A percentile compares a stretch with the other conserved stretches of the same genome.
phyloP scores from a whole-genome alignment of 768 basidiomycete genomes.

The Russula earlei region DNA sequence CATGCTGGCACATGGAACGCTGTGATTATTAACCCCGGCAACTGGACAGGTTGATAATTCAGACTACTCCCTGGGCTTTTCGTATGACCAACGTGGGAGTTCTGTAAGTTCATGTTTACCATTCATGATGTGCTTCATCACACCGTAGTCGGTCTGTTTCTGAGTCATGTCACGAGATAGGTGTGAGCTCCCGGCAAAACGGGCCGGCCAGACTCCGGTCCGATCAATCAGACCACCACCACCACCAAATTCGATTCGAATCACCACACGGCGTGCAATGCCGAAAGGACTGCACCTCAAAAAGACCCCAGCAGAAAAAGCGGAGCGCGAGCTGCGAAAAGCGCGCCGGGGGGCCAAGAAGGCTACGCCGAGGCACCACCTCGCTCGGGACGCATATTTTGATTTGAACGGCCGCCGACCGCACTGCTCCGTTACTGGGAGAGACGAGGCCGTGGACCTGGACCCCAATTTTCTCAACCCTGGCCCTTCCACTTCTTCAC shows the following conservation, averaged over 20 bases:
- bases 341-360: constrained; percentile 44
- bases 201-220: not conserved
- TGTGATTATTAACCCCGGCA: not conserved
- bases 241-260: not conserved
- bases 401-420: not conserved
- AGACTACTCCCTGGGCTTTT: too few species aligned
- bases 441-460: not conserved
- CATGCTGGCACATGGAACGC: not conserved
- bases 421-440: constrained; percentile 15
- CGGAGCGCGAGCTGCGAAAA: constrained; percentile 29
- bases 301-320: constrained; percentile 31
- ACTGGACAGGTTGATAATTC: not conserved
- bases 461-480: constrained; percentile 12
- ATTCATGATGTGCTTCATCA: too few species aligned
- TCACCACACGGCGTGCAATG: not conserved
- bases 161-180: too few species aligned
- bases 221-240: not conserved
- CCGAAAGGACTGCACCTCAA: constrained; percentile 30
- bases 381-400: not conserved
- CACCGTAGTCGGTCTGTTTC: too few species aligned
- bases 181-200: not conserved
- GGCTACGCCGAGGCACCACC: constrained; percentile 25
- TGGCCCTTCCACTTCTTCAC: constrained; percentile 30
- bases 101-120: too few species aligned
- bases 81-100: too few species aligned